phyloP scores from a whole-genome alignment of 768 basidiomycete species.

The Psilocybe subaeruginosa region DNA sequence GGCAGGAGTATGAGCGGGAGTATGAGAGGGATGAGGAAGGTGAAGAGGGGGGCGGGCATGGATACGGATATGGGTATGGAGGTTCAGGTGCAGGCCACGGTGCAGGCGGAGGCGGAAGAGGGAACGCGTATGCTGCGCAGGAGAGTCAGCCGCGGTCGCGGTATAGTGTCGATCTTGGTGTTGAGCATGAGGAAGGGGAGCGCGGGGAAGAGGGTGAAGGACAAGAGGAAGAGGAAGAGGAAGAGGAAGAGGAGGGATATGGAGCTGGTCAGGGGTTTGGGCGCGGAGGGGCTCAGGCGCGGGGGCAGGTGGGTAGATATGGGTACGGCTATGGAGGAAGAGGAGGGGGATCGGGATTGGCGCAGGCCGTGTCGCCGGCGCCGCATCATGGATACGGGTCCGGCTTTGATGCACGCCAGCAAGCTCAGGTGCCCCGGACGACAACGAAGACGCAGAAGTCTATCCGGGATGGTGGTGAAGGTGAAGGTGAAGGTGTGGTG shows the following conservation, averaged over 20 bases:
- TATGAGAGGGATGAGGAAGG: conserved; percentile 28
- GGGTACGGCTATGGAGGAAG: not conserved
- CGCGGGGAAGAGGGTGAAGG: too few species aligned
- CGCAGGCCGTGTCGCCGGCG: too few species aligned
- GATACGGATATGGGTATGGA: conserved; percentile 15
- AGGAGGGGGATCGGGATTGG: too few species aligned
- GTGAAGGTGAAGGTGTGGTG: not conserved
- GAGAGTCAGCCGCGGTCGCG: too few species aligned
- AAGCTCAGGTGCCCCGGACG: too few species aligned
- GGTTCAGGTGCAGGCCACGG: not conserved
- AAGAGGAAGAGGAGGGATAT: not conserved
- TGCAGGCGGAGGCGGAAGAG: too few species aligned
- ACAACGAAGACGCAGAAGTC: too few species aligned
- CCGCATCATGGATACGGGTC: too few species aligned
- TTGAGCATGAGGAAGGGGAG: not conserved
- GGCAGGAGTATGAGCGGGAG: conserved; percentile 16
- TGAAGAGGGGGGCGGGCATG: conserved; percentile 9
- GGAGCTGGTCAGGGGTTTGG: not conserved
- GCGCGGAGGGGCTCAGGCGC: too few species aligned
- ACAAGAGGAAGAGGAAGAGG: too few species aligned
- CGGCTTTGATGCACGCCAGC: too few species aligned
- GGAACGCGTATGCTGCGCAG: not conserved
- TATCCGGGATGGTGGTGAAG: not conserved
- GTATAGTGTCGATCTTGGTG: not conserved
- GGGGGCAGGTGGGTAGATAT: not conserved